Evolutionary conservation across 2,329 filamentous ascomycete species (phyloP), one percentile per base, ranked within the genome.

Genomic region (Diaporthe capsici): DNA sequence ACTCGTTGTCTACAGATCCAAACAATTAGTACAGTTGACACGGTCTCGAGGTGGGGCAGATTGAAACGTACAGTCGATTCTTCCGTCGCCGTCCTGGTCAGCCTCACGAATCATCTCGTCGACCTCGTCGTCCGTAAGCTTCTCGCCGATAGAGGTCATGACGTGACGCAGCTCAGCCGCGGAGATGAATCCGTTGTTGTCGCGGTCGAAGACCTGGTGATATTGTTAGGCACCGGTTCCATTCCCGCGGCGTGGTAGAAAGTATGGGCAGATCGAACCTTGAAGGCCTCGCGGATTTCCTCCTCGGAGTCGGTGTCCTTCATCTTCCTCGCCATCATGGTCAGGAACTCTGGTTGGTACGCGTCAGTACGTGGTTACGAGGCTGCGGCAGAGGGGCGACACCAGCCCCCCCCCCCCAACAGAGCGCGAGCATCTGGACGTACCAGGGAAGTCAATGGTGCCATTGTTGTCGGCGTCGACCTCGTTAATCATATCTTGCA

Each of bases 301-400:
- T 97, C 94, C 86, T 97, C 94, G 67, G 94, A 96, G 83, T 97
- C 94, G 80, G 94, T 97, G 82, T 96, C 94, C 90, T 96, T 96
- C 94, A 97, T 97, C 88, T 97, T 97, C 83, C 94, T 92, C 76
- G 94, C 94, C 94, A 97, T 97, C 94, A 97, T 97, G 78, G 94
- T 97, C 77, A 97, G 89, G 86, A 97, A 97, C 84, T 97, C 94
- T 96, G 82, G 17, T 34, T 12, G 55, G 47, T 17, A 42, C 70
- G 71, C 58, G 70, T 60, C 72, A 73, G 71, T 57, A 76, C 72
- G n/a, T 31, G 44, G 65, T 71, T 10, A 53, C 42, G 15, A 58
- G 63, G 57, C 58, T 71, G 57, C 37, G 34, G 37, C 17, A 49
- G 25, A 31, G 39, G n/a, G 25, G 39, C 13, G 20, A 42, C 37